Base-by-base conservation (phyloP, 1,139 yeast genomes). In the Sugiyamaella sp. region DNA sequence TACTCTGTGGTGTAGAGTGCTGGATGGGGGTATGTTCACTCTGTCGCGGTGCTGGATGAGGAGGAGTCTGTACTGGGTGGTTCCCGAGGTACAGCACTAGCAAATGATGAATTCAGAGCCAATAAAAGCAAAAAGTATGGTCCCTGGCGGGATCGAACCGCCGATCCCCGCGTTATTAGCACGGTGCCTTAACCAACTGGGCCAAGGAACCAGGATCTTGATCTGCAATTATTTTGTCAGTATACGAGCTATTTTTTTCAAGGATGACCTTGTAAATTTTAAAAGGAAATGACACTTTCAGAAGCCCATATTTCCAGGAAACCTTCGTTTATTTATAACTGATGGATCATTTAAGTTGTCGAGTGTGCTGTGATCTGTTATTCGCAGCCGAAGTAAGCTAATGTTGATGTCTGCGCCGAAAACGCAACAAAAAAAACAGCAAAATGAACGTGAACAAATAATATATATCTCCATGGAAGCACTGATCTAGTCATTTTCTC, bases 151-250 rank as follows among this genome's bases (percentile, higher is more conserved):
- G 50, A 46, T 46, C 50, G 50, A 46, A 46, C 50, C 50, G 50
- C 44, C 44, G 50, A 46, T 46, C 44, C 44, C 37, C 50, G 44
- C 50, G 50, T 49, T 74, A 84, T 84, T 84, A 84, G 89, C 89
- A 84, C 89, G 86, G 79, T 86, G 89, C 89, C 89, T 82, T 84
- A 82, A 84, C 88, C 88, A 84, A 83, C 87, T 83, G 84, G 88
- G 88, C 88, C 88, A 83, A 82, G 86, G 86, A 87, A 83, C 84
- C 85, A 40, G 8, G 29, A 24, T 24, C 44, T 37, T 37, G 41
- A 8, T 16, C 4, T 10, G 21, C 4, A 8, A 8, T 12, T 37
- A 6, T 37, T 10, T 37, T 37, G 21, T 14, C 12, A 4, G 4
- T 16, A 5, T 8, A 9, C 3, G 24, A 16, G 41, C 5, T 37